Conservation (phyloP, 2,329 filamentous ascomycete genomes). For the Colletotrichum godetiae region DNA sequence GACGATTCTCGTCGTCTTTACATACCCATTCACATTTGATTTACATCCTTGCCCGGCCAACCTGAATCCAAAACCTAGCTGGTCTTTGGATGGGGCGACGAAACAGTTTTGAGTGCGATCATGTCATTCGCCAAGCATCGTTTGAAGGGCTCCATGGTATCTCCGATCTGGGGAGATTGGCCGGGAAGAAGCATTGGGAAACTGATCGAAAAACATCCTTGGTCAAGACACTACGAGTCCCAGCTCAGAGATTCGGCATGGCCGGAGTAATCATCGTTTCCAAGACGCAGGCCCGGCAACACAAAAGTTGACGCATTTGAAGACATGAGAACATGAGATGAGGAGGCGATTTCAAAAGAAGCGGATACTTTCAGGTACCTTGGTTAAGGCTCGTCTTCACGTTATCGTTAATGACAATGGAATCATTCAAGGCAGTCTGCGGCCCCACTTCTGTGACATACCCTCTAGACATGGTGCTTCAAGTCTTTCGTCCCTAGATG, state of each 20-base stretch:
- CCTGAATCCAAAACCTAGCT: neutral
- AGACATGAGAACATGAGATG: neutral
- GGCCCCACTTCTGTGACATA: neutral
- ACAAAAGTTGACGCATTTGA: neutral
- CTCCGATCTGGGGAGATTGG: neutral
- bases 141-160: neutral
- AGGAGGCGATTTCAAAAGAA: neutral
- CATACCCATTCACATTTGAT: conserved; percentile 6
- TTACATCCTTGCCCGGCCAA: neutral
- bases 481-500: too few relatives aligned
- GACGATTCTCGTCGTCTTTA: conserved; percentile 5
- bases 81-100: neutral
- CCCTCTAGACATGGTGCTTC: too few relatives aligned
- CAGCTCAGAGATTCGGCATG: neutral
- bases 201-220: neutral
- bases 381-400: neutral
- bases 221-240: neutral
- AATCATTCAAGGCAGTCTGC: neutral
- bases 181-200: neutral
- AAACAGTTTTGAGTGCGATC: neutral
- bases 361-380: neutral
- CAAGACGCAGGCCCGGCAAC: neutral
- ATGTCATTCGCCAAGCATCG: neutral
- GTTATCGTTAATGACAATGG: neutral
- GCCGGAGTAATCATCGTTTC: neutral